These are phyloP conservation scores for Harringtonia aguacate DNA, from an alignment of 2,329 filamentous ascomycete genomes.

Conservation along the genomic window DNA sequence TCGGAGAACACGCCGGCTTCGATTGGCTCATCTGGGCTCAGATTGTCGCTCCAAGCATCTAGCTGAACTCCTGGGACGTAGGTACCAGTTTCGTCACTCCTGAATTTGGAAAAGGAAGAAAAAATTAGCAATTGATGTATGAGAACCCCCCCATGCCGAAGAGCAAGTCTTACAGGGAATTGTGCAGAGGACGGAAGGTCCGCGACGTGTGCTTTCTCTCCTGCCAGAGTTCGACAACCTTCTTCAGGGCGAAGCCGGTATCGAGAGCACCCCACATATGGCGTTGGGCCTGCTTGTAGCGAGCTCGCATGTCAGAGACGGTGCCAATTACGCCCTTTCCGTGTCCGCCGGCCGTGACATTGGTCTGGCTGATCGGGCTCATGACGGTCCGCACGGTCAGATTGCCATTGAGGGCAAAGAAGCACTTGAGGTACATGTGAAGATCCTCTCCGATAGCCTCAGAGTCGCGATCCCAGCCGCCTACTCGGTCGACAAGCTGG, in stretches of 20 bases:
- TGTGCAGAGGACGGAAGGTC: constrained; percentile 45
- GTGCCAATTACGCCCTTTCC: constrained; percentile 43
- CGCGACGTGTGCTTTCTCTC: constrained; percentile 45
- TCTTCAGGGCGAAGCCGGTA: constrained; percentile 53
- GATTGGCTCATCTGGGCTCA: constrained; percentile 22
- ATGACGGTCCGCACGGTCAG: constrained; percentile 52
- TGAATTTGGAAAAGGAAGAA: no score
- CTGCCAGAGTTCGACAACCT: constrained; percentile 44
- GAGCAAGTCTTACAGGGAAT: constrained; percentile 29
- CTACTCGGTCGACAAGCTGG: constrained; percentile 54
- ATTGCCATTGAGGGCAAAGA: constrained; percentile 63
- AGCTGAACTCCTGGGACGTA: constrained; percentile 35
- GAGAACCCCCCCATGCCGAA: no score
- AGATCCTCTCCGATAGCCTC: constrained; percentile 67
- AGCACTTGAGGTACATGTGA: constrained; percentile 72
- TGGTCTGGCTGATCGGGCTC: constrained; percentile 62
- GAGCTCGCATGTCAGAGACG: constrained; percentile 47
- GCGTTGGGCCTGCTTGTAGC: constrained; percentile 61
- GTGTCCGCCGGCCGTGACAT: constrained; percentile 50
- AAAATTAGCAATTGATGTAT: no score
- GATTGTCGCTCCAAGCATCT: constrained; percentile 12
- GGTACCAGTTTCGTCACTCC: constrained; percentile 32
- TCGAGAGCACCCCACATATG: constrained; percentile 71
- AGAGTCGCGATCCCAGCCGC: constrained; percentile 60
- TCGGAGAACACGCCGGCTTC: constrained; percentile 46